phyloP scores from a whole-genome alignment of 2,329 filamentous ascomycete species.

The Alternaria triticimaculans region DNA sequence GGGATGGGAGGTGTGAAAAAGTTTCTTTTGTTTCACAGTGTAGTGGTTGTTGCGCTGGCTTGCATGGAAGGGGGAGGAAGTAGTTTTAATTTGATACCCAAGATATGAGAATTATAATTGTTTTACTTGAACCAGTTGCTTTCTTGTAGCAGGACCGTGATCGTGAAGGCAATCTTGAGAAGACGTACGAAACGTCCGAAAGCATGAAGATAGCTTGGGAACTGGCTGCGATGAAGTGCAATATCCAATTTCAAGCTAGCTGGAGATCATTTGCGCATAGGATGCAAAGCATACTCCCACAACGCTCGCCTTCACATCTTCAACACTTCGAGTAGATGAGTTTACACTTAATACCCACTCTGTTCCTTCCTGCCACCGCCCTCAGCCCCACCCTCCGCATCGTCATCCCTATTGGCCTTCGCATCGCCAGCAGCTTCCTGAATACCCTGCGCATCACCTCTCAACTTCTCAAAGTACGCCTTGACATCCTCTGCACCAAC shows the following conservation, averaged over 20 bases:
- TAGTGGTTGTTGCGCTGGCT: not conserved
- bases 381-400: slow-evolving; percentile 26
- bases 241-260: not conserved
- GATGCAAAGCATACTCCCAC: not conserved
- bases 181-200: not conserved
- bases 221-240: not conserved
- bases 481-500: slow-evolving; percentile 97
- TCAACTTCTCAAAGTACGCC: slow-evolving; percentile 89
- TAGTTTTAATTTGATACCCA: slow-evolving; percentile 6
- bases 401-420: slow-evolving; percentile 35
- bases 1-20: not conserved
- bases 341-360: slow-evolving; percentile 44
- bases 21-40: not conserved
- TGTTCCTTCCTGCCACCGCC: slow-evolving; percentile 46
- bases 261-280: not conserved
- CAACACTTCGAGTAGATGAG: not conserved
- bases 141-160: not conserved
- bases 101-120: not conserved
- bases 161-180: not conserved
- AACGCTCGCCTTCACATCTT: not conserved
- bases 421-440: slow-evolving; percentile 44
- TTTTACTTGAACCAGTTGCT: not conserved
- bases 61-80: not conserved
- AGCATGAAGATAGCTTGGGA: not conserved
- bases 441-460: slow-evolving; percentile 83